Evolutionary conservation across 2,329 filamentous ascomycete genomes (phyloP), one percentile per base, ranked within the genome.

Genomic region (Neurospora sp.): DNA sequence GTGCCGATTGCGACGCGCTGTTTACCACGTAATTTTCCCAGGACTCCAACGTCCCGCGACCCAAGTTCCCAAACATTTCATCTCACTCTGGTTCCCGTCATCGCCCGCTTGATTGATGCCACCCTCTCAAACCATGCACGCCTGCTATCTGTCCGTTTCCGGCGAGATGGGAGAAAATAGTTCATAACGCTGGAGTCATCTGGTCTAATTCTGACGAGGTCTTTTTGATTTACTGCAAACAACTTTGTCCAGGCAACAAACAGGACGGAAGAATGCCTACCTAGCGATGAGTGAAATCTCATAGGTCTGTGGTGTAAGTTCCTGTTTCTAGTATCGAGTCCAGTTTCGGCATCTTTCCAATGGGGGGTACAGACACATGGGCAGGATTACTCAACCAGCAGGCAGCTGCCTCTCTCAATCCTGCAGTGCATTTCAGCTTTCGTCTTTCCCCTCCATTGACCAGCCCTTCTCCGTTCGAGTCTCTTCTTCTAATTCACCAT

Each of bases 1-100:
- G 73, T 73, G 72, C 37, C 66, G 67, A 73, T 69, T 72, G 37
- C 66, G 71, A 72, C 71, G 69, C 69, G 69, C 62, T 68, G 69
- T 67, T 67, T 69, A 70, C 67, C 66, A 68, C 33, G 17, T 37
- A 37, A 28, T 57, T 43, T 65, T 70, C 72, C 72, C 71, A 72
- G 52, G 12, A 57, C 52, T 57, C 46, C 12, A 6, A 57, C 52
- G 52, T 57, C 52, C 52, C 52, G 52, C 52, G 52, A 4, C 6
- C 46, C 52, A 62, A 62, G 8, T 10, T 62, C 52, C 15, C 52
- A 33, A 62, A 39, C 66, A 66, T 19, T 40, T 39, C 66, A 40
- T 40, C 11, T 23, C 11, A 8, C 46, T 33, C 23, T 39, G 6
- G 52, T 5, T 62, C 28, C 52, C 28, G 52, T n/a, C 52, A 62